Evolutionary conservation across 208 protist species (phyloP), one percentile per base, ranked within the genome.

Genomic region (Crithidia sp.): DNA sequence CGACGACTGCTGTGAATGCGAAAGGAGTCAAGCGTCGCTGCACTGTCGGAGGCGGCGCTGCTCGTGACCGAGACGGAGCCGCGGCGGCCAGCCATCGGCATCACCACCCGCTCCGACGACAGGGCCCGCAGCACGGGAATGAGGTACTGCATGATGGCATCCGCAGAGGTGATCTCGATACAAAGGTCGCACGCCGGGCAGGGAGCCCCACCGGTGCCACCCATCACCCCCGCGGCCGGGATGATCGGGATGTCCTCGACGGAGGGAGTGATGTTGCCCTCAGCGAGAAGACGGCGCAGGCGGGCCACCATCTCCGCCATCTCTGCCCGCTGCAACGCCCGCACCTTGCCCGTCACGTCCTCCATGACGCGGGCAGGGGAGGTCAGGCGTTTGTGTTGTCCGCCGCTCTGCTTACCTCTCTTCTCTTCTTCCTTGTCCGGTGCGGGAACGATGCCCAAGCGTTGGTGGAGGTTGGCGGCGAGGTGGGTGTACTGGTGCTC

Each of bases 101-200:
- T 70, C 61, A 75, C 66, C 43, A 75, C 47, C 36, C 67, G 55
- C 47, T 63, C 69, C 40, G 69, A 54, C 55, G 63, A 39, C 37
- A 71, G 37, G 50, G 47, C 37, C 40, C 72, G 53, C 67, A 79
- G 62, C 19, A 56, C 62, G 1, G 68, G 74, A 14, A 81, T 64
- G 17, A 84, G 58, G 70, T 75, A 60, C 43, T 56, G 19, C 19
- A 54, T 13, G 45, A 76, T 76, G 14, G 67, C 16, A 14, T 45
- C 73, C 67, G 65, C 67, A n/a, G 67, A 68, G 28, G 69, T 63
- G 43, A 86, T 55, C 49, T 75, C 53, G 49, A 86, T 61, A 62
- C 76, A 83, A 70, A 83, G 75, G 65, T 86, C 77, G 41, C 74
- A 86, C 14, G 70, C 65, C 28, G 66, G 68, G 50, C 77, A 81